Evolutionary conservation across 805 yeast genomes (phyloP), one percentile per base, ranked within the genome.

Genomic region (Metahyphopichia silvanorum): DNA sequence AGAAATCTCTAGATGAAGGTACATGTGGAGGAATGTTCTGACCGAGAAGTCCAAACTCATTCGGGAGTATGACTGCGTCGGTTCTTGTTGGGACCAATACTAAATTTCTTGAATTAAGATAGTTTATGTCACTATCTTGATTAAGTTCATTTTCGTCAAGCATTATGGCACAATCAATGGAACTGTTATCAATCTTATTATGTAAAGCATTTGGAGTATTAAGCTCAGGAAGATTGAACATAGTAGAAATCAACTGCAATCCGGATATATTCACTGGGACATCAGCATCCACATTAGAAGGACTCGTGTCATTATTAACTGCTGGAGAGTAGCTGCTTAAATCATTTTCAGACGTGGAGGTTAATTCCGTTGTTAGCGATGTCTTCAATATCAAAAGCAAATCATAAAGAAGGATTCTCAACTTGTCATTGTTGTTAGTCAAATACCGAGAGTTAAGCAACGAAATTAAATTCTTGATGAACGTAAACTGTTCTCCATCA

Each of bases 341-440:
- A 12, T 30, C 34, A 21, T 19, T 21, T n/a, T 37, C 42, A 10
- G 33, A 11, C 2, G 25, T 31, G n/a, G 35, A 15, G 9, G 38
- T 35, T 7, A 45, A 22, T 25, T 32, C 43, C 27, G 46, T 53
- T 3, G 63, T 54, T 13, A 67, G 36, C 3, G 66, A 48, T 6
- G 53, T 50, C 47, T 77, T 79, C 46, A 78, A 57, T 1, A 82
- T 69, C 7, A 77, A 55, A 21, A 80, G 55, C 34, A 79, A 66
- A 47, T 80, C 86, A 48, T 79, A 77, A 1, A 79, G 55, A 40
- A 79, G 53, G 31, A 79, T 78, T 40, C 70, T 69, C 32, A 79
- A 49, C 40, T 73, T 77, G 16, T 69, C 71, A 40, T 73, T 42
- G 8, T 57, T 46, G 28, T 32, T 23, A 4, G 26, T 23, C 44